Percentiles rank a stretch among this genome's conserved stretches.
These are phyloP conservation scores for Durusdinium trenchii DNA, from an alignment of 73 alveolate genomes.

Conservation along the genomic window DNA sequence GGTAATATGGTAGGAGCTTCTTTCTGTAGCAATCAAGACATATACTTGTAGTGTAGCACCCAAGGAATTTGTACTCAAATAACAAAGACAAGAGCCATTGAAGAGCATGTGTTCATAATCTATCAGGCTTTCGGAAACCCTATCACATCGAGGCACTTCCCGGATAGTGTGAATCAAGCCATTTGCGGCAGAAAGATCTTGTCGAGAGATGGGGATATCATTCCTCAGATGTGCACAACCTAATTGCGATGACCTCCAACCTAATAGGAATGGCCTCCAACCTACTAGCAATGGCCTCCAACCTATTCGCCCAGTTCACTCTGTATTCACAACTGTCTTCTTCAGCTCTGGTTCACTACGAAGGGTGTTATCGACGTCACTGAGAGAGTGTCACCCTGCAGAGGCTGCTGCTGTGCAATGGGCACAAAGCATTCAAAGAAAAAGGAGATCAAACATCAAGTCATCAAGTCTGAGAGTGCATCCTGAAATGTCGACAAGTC, in stretches of 20 bases:
- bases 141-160: not conserved
- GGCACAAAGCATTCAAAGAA: not conserved
- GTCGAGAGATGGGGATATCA: slow-evolving; percentile 45
- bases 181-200: slow-evolving; percentile 29
- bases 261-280: too few relatives aligned
- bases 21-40: too few relatives aligned
- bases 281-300: too few relatives aligned
- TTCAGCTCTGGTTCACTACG: slow-evolving; percentile 20
- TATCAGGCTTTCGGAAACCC: not conserved
- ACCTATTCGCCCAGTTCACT: not conserved
- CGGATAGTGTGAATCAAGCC: slow-evolving; percentile 62
- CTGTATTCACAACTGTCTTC: not conserved
- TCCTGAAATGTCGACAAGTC: slow-evolving; percentile 60
- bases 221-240: slow-evolving; percentile 24
- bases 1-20: too few relatives aligned
- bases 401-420: too few relatives aligned
- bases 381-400: slow-evolving; percentile 42
- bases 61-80: too few relatives aligned
- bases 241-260: not conserved
- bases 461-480: not conserved
- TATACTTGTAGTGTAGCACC: too few relatives aligned
- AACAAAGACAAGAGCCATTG: not conserved
- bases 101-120: not conserved
- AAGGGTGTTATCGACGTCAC: slow-evolving; percentile 47
- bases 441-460: not conserved